Evolutionary conservation across 768 basidiomycete species (phyloP), one percentile per base, ranked within the genome.

Genomic region (Mycena venus): DNA sequence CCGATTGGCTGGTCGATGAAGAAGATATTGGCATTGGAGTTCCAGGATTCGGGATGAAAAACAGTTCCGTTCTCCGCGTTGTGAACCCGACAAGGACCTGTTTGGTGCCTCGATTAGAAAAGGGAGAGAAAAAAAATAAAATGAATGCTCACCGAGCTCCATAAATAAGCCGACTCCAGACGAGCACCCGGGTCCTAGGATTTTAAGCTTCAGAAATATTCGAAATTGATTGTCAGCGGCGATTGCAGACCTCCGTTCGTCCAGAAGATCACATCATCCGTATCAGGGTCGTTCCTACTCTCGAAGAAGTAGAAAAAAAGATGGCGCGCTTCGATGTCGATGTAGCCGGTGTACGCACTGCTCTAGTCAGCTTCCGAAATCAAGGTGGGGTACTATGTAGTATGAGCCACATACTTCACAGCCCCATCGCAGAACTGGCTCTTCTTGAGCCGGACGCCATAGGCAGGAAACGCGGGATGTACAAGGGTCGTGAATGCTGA

Each of bases 271-370:
- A 88, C 83, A 60, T 88, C 87, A 73, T 87, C 86, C 49, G 76
- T 82, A 21, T 82, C 82, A n/a, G 88, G 88, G 70, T 89, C 81
- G 40, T 78, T 84, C 65, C 90, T 81, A 58, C 86, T 88, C 80
- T 91, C 89, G 79, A 91, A 91, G 78, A 90, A 91, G 81, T 89
- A 90, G 83, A 91, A 90, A 75, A 88, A 88, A 10, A 89, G 51
- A 59, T 88, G 88, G 29, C 87, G 83, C 17, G 86, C 87, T 65
- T 87, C 81, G 58, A 86, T 82, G 75, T 89, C 89, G 66, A 89
- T 86, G 76, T 89, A 89, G 12, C 89, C 88, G 1, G 87, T 87
- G 79, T 85, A 89, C 21, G 83, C 78, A n/a, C 86, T 88, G 51
- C 47, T 49, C 27, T 10, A 58, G 21, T 47, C 17, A 56, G 62